These are phyloP conservation scores for Schizophyllum commune DNA, from an alignment of 1,284 basidiomycete species.

Conservation along the genomic window DNA sequence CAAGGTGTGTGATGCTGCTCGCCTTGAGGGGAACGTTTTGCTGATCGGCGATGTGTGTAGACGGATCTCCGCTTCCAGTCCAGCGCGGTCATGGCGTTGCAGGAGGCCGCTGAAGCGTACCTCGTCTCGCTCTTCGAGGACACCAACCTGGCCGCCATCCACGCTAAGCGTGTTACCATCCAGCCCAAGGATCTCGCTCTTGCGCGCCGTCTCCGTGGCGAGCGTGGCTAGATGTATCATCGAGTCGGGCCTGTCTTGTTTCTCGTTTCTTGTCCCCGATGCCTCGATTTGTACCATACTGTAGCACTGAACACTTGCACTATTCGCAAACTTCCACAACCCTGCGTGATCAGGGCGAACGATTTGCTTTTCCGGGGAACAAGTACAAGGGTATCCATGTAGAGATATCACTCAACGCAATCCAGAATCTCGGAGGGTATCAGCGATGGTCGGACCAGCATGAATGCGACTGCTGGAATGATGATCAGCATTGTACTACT, in stretches of 20 bases:
- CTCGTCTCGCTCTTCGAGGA: conserved; percentile 41
- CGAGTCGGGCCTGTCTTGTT: neutral
- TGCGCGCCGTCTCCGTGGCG: conserved; percentile 71
- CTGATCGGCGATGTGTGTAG: conserved; percentile 23
- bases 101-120: conserved; percentile 40
- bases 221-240: conserved; percentile 42
- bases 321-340: too few relatives aligned
- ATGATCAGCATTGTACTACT: too few relatives aligned
- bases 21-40: neutral
- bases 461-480: too few relatives aligned
- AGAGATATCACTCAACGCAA: too few relatives aligned
- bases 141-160: conserved; percentile 16
- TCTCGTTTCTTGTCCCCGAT: too few relatives aligned
- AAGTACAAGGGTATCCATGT: too few relatives aligned
- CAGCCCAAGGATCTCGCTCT: conserved; percentile 49
- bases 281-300: too few relatives aligned
- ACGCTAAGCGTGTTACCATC: conserved; percentile 15
- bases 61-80: conserved; percentile 91
- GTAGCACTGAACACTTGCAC: too few relatives aligned
- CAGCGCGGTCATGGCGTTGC: conserved; percentile 73
- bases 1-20: conserved; percentile 51
- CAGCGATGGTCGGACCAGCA: too few relatives aligned
- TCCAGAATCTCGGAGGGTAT: too few relatives aligned
- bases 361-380: too few relatives aligned
- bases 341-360: too few relatives aligned